Base-by-base conservation (phyloP, 495 filamentous ascomycete genomes). In the Pyrenopolyporus hunteri region DNA sequence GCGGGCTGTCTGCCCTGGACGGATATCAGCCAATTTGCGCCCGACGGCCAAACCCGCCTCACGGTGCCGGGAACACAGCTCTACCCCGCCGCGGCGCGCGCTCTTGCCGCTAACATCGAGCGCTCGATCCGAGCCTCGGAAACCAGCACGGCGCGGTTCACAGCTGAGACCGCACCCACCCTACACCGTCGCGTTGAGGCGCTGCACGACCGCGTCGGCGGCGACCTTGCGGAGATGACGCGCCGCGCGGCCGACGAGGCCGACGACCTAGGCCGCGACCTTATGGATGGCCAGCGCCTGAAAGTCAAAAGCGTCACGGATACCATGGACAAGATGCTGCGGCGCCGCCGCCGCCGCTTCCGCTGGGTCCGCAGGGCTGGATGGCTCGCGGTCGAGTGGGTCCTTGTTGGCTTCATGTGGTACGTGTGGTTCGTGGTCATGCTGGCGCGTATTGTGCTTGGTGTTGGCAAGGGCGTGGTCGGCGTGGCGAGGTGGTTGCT, bases 351-450 rank as follows among this genome's bases (percentile, higher is more conserved):
- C 42, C 74, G 90, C 29, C 80, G 89, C 50, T 84, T 92, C 37
- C 77, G 89, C 17, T 92, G 89, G 87, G 74, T 90, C 1, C 75
- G 90, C 23, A 72, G 86, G 16, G 81, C 82, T 0, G 87, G 87
- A 3, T 93, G 88, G 78, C 75, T 89, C 7, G 74, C 86, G 20
- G 80, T 93, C 16, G 90, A 93, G 77, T 93, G 90, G 90, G 80
- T 83, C 23, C 78, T 93, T 17, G 85, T 93, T 26, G 89, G 85
- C 11, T 81, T 90, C 51, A 85, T 93, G 80, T 93, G 90, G 90
- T 89, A 87, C 71, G 87, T 91, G 7, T 93, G 90, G 90, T 78
- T 91, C 47, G 76, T 91, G 39, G 89, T 93, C 13, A 86, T 90
- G 80, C 79, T 86, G 9, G 77, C 86, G 46, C 79, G 88, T 53